Evolutionary conservation across 371 early-diverging fungal species (phyloP), one percentile per base, ranked within the genome.

Genomic region (Amoeboaphelidium protococcarum): DNA sequence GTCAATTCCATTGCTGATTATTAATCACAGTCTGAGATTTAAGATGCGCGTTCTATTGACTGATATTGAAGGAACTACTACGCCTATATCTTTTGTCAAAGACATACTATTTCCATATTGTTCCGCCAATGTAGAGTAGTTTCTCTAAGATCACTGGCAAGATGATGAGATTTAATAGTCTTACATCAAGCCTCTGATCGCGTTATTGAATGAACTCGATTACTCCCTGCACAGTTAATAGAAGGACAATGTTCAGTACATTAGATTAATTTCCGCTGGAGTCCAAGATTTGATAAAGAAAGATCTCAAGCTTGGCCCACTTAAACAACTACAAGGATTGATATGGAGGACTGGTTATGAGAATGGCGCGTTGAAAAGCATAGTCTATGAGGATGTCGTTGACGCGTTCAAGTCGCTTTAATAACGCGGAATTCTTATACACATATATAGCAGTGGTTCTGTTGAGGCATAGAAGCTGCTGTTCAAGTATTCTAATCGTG

Each of bases 1-100:
- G n/a, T n/a, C n/a, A n/a, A n/a, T n/a, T n/a, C n/a, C n/a, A n/a
- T n/a, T n/a, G n/a, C n/a, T n/a, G n/a, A n/a, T n/a, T n/a, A n/a
- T n/a, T n/a, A n/a, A n/a, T n/a, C n/a, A n/a, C n/a, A n/a, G n/a
- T n/a, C n/a, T n/a, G n/a, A n/a, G n/a, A n/a, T n/a, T n/a, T n/a
- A n/a, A n/a, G n/a, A n/a, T n/a, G n/a, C n/a, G n/a, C n/a, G n/a
- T n/a, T n/a, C n/a, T n/a, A n/a, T n/a, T n/a, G n/a, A n/a, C n/a
- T n/a, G 87, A 89, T 52, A 82, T 89, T 54, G 90, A 92, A 58
- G 90, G 94, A 22, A 92, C 94, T 2, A 89, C 88, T n/a, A 87
- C 88, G 1, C 82, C 89, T 22, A 84, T 92, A 44, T 73, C 84
- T 12, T 92, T 89, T 68, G 90, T 92, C 19, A 81, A 85, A 56